These are phyloP conservation scores for Trametes versicolor DNA, from an alignment of 1,284 basidiomycete genomes.

Conservation along the genomic window DNA sequence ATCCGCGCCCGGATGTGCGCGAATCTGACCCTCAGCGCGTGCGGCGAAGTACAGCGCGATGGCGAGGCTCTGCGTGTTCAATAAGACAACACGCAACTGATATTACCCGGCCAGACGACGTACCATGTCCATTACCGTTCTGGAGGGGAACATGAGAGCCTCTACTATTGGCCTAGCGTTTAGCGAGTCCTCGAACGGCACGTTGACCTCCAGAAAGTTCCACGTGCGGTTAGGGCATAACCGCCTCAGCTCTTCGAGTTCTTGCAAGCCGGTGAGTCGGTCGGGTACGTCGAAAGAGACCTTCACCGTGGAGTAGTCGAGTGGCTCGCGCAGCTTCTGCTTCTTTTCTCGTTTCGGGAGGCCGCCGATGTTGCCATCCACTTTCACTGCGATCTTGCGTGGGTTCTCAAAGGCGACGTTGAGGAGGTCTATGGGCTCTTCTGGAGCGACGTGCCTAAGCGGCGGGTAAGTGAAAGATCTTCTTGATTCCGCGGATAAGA, in stretches of 20 bases:
- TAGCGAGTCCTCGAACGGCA: constrained; percentile 83
- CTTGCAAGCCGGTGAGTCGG: constrained; percentile 81
- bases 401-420: constrained; percentile 98
- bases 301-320: constrained; percentile 38
- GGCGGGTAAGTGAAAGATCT: neutral
- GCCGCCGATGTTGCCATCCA: constrained; percentile 57
- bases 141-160: constrained; percentile 82
- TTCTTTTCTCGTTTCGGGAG: constrained; percentile 53
- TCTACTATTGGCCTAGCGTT: constrained; percentile 66
- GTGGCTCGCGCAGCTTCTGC: constrained; percentile 40
- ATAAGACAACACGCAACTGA: neutral
- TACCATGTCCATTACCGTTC: constrained; percentile 94
- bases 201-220: constrained; percentile 93
- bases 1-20: constrained; percentile 46
- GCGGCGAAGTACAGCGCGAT: constrained; percentile 95
- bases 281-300: constrained; percentile 84
- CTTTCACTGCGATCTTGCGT: constrained; percentile 64
- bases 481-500: constrained; percentile 13
- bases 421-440: constrained; percentile 91
- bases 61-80: constrained; percentile 80
- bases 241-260: constrained; percentile 77
- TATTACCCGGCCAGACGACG: constrained; percentile 40
- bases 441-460: constrained; percentile 69
- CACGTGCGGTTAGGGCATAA: constrained; percentile 82
- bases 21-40: constrained; percentile 72